Evolutionary conservation across 148 eudicot genomes (phyloP), one percentile per base, ranked within the genome.

Genomic region (Vaccinium darrowii): DNA sequence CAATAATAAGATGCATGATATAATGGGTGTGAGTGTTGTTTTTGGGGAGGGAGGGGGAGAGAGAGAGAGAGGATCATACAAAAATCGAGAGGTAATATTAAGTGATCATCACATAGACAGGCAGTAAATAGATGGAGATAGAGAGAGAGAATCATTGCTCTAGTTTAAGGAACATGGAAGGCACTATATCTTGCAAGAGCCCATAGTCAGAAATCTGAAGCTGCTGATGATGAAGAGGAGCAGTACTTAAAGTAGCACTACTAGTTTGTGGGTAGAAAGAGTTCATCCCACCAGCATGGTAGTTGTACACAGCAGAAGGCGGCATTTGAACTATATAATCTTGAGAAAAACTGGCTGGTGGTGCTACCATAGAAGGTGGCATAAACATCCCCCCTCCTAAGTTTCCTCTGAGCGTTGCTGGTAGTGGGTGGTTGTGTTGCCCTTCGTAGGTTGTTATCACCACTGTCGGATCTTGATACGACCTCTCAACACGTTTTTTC

Each of bases 181-280:
- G 98, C 81, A 95, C 91, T 90, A 95, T 86, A 81, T 95, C 98
- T 76, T 95, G 98, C 82, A 95, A 86, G 25, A 95, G 95, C 47
- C 98, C 98, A 88, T 92, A 92, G 83, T 94, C 98, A 49, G 89
- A 69, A 83, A 84, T 50, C 75, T 86, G 91, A 9, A 53, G 90
- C 76, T 90, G 91, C 76, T 86, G 93, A 5, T 81, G 27, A 52
- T 82, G 71, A 65, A 65, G 30, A 2, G 14, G 30, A 65, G 71
- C 5, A 56, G 18, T 8, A 63, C 69, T n/a, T 8, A 8, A 87
- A 19, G 82, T 62, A 14, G 50, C 36, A 21, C 57, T 43, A 49
- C 52, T 27, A 63, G 56, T 52, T 15, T 82, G 87, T 2, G 87
- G 85, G 49, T 86, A 86, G 57, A 78, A 83, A 69, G 84, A 86